phyloP scores from a whole-genome alignment of 352 stramenopile genomes.

The Phytophthora multivora region DNA sequence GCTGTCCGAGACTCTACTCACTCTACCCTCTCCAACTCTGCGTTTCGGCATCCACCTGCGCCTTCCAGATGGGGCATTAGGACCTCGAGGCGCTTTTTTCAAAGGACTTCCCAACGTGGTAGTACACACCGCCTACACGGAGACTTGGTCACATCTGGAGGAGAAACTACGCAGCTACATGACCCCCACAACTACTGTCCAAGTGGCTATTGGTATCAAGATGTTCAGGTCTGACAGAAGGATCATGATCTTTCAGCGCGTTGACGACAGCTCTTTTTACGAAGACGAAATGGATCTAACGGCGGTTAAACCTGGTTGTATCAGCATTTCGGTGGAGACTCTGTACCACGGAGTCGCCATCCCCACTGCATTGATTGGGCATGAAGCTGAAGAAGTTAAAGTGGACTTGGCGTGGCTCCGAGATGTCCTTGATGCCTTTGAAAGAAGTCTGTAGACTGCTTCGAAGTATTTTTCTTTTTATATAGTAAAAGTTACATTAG shows the following conservation, averaged over 20 bases:
- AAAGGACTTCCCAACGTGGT: background rate
- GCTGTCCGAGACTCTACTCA: background rate
- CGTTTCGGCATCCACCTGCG: background rate
- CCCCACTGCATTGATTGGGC: background rate
- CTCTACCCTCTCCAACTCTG: background rate
- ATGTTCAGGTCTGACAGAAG: background rate
- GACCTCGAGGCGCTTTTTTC: background rate
- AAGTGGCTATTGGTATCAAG: background rate
- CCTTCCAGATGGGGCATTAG: background rate
- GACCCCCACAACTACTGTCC: background rate
- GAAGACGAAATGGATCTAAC: background rate
- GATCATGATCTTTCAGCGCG: background rate
- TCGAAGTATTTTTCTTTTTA: no score
- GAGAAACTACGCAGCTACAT: background rate
- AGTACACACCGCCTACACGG: background rate
- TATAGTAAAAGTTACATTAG: no score
- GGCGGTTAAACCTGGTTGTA: background rate
- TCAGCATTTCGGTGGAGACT: background rate
- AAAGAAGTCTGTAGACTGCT: background rate
- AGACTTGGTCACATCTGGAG: background rate
- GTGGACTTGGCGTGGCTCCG: background rate
- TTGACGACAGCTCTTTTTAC: background rate
- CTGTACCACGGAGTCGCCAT: background rate
- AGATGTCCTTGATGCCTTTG: background rate
- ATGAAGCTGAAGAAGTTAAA: background rate